Base-by-base conservation (phyloP, 352 stramenopile species). In the Globisporangium spiculum region DNA sequence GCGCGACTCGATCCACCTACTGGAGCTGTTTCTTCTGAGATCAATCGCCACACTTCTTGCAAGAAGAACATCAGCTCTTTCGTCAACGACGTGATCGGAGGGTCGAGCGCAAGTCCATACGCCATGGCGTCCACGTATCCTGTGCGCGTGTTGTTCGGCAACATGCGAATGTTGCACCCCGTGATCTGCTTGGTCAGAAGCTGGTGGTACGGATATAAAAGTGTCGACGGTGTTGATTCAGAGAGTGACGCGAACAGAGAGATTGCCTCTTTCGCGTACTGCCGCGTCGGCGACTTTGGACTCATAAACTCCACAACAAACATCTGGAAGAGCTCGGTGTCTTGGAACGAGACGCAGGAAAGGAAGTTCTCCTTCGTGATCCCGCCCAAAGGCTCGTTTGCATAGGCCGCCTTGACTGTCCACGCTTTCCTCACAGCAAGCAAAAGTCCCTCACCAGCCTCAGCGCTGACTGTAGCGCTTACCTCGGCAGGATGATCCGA, bases 101-200 rank as follows among this genome's bases (percentile, higher is more conserved):
- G 89, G 34, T 93, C 70, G 22, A 96, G 71, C 9, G 82, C 81
- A 16, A 96, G 62, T 0, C 81, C 81, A 62, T 92, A 92, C 36
- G 89, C 84, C 88, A 96, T 94, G 14, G 88, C 86, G 69, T 96
- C 89, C 9, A 96, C 83, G 63, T 96, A 96, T 1, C 88, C 89
- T 36, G 78, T 90, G 12, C 88, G 88, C 1, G 83, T 94, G 26
- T 69, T 84, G 36, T 77, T 83, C 0, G 86, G 71, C 10, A 96
- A 66, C 69, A 90, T 85, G 20, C 87, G 84, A 55, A 96, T 71
- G 61, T 89, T 89, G 63, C 80, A 92, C 2, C 87, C 80, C 24
- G 85, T 96, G 56, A 94, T 88, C 66, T 96, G 88, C 66, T 96
- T 96, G 62, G 73, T 89, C 62, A 96, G 84, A 30, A 94, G 61